Conservation (phyloP, 1,284 basidiomycete species). For the Rhodotorula sp. region DNA sequence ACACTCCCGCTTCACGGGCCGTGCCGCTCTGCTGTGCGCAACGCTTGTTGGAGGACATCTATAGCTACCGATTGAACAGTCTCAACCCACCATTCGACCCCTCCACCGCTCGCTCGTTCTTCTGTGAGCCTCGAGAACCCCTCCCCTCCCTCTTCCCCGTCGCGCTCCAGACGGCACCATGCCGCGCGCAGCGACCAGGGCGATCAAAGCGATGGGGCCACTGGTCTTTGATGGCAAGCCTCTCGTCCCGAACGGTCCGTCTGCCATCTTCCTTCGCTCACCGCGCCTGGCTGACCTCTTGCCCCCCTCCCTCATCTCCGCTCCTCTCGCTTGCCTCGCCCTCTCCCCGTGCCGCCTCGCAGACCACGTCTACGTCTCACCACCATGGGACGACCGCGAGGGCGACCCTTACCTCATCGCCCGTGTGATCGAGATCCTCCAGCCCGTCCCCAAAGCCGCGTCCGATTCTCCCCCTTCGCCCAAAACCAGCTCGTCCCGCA, state of each 20-base stretch:
- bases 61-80: too few species aligned
- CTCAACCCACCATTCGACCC: too few species aligned
- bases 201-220: neutral
- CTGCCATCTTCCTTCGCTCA: neutral
- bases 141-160: too few species aligned
- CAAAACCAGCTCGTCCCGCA: neutral
- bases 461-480: neutral
- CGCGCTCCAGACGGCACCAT: neutral
- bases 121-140: too few species aligned
- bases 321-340: neutral
- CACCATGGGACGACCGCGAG: slow-evolving; percentile 41
- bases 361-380: slow-evolving; percentile 43
- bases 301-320: neutral
- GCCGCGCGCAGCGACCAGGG: slow-evolving; percentile 5
- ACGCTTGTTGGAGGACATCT: too few species aligned
- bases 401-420: slow-evolving; percentile 42
- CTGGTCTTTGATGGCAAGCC: slow-evolving; percentile 20
- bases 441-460: slow-evolving; percentile 4
- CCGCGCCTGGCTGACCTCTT: neutral
- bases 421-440: slow-evolving; percentile 38
- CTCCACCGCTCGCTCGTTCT: neutral
- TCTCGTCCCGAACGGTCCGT: slow-evolving; percentile 23
- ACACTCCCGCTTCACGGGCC: too few species aligned
- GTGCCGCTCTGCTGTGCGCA: too few species aligned
- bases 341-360: neutral